These are phyloP conservation scores for Amanita pseudoporphyria DNA, from an alignment of 768 basidiomycete species.

Conservation along the genomic window DNA sequence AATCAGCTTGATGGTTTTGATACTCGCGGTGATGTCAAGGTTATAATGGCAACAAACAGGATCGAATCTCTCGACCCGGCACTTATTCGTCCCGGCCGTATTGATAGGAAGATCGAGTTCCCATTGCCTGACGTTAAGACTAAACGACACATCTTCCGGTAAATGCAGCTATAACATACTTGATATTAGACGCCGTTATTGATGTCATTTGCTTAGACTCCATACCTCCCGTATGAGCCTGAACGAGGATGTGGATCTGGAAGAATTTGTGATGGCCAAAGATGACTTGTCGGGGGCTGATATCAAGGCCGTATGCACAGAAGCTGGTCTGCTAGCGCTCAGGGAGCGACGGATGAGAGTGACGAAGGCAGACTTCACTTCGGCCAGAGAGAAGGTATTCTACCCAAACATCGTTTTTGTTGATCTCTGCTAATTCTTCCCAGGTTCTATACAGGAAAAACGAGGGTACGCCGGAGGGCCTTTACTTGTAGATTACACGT, in stretches of 20 bases:
- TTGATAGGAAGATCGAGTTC: constrained; percentile 98
- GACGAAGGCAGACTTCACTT: constrained; percentile 80
- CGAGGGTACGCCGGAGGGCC: constrained; percentile 88
- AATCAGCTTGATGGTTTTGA: constrained; percentile 99
- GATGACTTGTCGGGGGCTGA: constrained; percentile 96
- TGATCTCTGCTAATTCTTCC: constrained; percentile 6
- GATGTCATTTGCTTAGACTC: constrained; percentile 35
- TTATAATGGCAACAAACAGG: constrained; percentile 99
- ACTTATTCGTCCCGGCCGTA: constrained; percentile 95
- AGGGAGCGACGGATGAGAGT: constrained; percentile 94
- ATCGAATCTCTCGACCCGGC: constrained; percentile 98
- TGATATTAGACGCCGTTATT: constrained; percentile 1
- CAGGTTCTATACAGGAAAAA: constrained; percentile 93
- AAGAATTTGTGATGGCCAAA: constrained; percentile 92
- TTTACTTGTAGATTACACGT: constrained; percentile 52
- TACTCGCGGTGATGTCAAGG: constrained; percentile 98
- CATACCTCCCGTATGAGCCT: constrained; percentile 96
- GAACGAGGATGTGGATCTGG: constrained; percentile 79
- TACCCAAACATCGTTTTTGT: not conserved
- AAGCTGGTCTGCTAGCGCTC: constrained; percentile 92
- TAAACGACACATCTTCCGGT: constrained; percentile 97
- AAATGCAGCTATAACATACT: constrained; percentile 11
- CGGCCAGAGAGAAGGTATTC: constrained; percentile 87
- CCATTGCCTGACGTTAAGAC: constrained; percentile 97
- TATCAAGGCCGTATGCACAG: constrained; percentile 98